phyloP scores from a whole-genome alignment of 73 alveolate genomes.

The Paramecium caudatum region DNA sequence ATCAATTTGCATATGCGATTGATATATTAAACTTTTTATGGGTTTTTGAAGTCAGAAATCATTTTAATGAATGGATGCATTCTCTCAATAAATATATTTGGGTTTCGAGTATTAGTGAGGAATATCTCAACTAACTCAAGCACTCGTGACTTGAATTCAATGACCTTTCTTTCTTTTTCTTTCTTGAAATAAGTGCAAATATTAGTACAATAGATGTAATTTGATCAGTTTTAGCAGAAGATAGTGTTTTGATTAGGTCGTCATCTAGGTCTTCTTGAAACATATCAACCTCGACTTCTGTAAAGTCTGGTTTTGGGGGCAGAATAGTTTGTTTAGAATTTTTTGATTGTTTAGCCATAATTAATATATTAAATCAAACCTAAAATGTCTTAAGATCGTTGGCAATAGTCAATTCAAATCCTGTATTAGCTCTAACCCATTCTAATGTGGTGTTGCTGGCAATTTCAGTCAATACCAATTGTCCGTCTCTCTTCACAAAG shows the following conservation, averaged over 20 bases:
- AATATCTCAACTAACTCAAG: constrained; percentile 38
- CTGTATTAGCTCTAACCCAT: constrained; percentile 82
- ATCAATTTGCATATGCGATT: neutral
- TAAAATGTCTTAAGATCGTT: constrained; percentile 78
- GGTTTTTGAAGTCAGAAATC: constrained; percentile 13
- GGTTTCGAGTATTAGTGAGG: neutral
- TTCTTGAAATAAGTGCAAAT: neutral
- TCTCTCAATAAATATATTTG: constrained; percentile 2
- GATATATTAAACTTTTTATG: constrained; percentile 26
- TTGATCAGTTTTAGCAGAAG: neutral
- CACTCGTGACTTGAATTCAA: constrained; percentile 33
- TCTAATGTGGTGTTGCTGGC: constrained; percentile 83
- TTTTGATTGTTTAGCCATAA: constrained; percentile 25
- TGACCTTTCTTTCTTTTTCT: constrained; percentile 45
- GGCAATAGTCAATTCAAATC: constrained; percentile 78
- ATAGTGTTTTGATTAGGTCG: constrained; percentile 26
- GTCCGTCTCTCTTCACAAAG: constrained; percentile 79
- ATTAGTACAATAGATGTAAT: constrained; percentile 12
- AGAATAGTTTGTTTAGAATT: neutral
- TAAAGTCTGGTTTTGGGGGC: constrained; percentile 42
- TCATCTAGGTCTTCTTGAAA: constrained; percentile 12
- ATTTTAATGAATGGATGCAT: neutral
- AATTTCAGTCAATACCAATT: constrained; percentile 81
- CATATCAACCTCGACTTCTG: neutral
- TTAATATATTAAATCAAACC: constrained; percentile 65